Base-by-base conservation (phyloP, 2,329 filamentous ascomycete genomes). In the Pseudocercospora fuligena region DNA sequence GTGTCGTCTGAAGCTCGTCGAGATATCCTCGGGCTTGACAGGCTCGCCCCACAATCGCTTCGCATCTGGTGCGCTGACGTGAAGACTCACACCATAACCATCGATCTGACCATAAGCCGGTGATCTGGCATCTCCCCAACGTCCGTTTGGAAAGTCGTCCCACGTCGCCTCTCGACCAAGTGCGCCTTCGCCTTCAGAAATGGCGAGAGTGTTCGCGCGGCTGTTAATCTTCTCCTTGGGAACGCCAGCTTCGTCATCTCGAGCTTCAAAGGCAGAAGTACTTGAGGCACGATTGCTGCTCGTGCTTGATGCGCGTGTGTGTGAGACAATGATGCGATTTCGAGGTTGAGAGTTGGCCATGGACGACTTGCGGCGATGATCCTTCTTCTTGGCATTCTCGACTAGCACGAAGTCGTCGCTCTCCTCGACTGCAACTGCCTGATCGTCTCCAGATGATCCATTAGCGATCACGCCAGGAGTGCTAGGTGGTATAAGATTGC, bases 91-190 rank as follows among this genome's bases (percentile, higher is more conserved):
- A 11, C 95, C 95, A 77, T 98, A 98, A n/a, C 94, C 94, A 76
- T 98, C 94, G 66, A 97, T 97, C 79, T 97, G 93, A 74, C 94
- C 94, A 77, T 97, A 98, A 0, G 94, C 94, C 36, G 93, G 93
- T 2, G 93, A 97, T 61, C 94, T 88, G 4, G 94, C 92, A 75
- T 97, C 94, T 77, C 94, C 94, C 89, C 94, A 98, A 63, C 94
- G 88, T 29, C 94, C 95, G 82, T 98, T 98, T 69, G 94, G 94
- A 79, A 93, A 99, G 74, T 99, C 95, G 75, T 99, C 95, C 95
- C 95, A 99, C 0, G 95, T 99, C 36, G 95, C 95, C 83, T 98
- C 94, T 59, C 95, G 87, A 11, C 94, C 95, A 6, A 97, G 84
- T 3, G 91, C 87, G 25, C 94, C 95, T 75, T 97, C 91, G 5